phyloP scores from a whole-genome alignment of 2,329 filamentous ascomycete species.

The Penicillium sp. region DNA sequence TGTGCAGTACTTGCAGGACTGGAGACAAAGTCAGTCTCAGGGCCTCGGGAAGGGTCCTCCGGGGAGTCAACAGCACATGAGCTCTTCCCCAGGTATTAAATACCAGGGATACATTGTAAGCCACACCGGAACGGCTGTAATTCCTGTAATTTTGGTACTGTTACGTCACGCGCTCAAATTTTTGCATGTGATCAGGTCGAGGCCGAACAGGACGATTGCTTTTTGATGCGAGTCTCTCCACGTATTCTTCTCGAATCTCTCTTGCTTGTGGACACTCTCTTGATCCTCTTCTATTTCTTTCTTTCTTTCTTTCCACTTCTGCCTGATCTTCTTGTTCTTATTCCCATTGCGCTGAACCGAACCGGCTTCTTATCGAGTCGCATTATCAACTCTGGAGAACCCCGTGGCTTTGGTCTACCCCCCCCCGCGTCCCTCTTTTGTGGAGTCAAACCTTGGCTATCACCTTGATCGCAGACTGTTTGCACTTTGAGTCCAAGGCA shows the following conservation, averaged over 20 bases:
- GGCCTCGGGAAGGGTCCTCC: constrained; percentile 3
- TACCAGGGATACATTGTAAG: background rate
- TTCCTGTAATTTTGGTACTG: constrained; percentile 28
- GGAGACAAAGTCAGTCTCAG: background rate
- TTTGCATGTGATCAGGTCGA: constrained; percentile 36
- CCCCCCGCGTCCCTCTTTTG: constrained; percentile 8
- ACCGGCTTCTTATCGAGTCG: constrained; percentile 4
- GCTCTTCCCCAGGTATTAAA: constrained; percentile 13
- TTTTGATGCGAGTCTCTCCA: constrained; percentile 14
- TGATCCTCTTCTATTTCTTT: constrained; percentile 2
- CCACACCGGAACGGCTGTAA: constrained; percentile 1
- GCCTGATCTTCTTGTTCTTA: background rate
- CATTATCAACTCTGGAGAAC: constrained; percentile 8
- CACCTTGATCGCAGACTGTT: constrained; percentile 1
- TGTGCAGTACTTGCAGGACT: background rate
- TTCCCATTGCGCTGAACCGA: constrained; percentile 3
- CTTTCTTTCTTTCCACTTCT: background rate
- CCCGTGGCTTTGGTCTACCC: constrained; percentile 9
- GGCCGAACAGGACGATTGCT: constrained; percentile 21
- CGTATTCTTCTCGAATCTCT: constrained; percentile 16
- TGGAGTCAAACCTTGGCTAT: constrained; percentile 3
- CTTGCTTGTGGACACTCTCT: constrained; percentile 7
- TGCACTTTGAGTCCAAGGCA: constrained; percentile 24
- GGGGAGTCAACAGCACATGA: background rate
- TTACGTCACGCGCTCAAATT: constrained; percentile 40